Conservation (phyloP, 2,329 filamentous ascomycete genomes). For the Colletotrichum sp. region DNA sequence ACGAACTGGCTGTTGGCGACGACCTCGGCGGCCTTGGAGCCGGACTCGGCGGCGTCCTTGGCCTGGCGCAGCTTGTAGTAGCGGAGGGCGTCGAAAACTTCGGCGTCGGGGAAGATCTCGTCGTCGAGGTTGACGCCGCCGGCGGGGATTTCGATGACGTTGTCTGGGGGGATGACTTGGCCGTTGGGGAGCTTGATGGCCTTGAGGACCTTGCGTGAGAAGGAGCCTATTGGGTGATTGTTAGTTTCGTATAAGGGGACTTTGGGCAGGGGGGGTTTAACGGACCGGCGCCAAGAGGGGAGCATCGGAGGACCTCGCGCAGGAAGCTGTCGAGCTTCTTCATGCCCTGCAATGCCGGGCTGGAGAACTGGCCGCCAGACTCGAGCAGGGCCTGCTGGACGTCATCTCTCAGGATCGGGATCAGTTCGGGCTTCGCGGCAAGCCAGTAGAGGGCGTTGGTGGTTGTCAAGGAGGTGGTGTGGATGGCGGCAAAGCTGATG, state of each 20-base stretch:
- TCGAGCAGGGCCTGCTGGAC: slow-evolving; percentile 42
- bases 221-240: slow-evolving; percentile 38
- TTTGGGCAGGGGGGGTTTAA: neutral
- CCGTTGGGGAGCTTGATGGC: slow-evolving; percentile 59
- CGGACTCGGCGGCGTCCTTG: slow-evolving; percentile 7
- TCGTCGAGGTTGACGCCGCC: slow-evolving; percentile 40
- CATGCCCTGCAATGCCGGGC: slow-evolving; percentile 37
- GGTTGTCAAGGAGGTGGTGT: slow-evolving; percentile 51
- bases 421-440: slow-evolving; percentile 52
- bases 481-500: slow-evolving; percentile 55
- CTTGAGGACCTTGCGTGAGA: slow-evolving; percentile 55
- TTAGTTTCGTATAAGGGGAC: neutral
- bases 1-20: slow-evolving; percentile 42
- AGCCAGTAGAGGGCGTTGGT: slow-evolving; percentile 55
- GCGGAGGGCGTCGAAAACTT: slow-evolving; percentile 52
- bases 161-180: slow-evolving; percentile 49
- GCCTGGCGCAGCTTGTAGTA: slow-evolving; percentile 48
- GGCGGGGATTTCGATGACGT: slow-evolving; percentile 44
- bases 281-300: slow-evolving; percentile 25
- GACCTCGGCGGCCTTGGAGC: slow-evolving; percentile 19
- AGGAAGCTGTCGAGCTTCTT: slow-evolving; percentile 47
- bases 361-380: slow-evolving; percentile 35
- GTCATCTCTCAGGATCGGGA: slow-evolving; percentile 57
- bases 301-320: slow-evolving; percentile 38
- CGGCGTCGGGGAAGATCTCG: slow-evolving; percentile 39